A percentile compares a stretch with the other conserved stretches of the same genome.
Evolutionary conservation across 1,284 basidiomycete species (phyloP).

Genomic region (Volvariella volvacea): DNA sequence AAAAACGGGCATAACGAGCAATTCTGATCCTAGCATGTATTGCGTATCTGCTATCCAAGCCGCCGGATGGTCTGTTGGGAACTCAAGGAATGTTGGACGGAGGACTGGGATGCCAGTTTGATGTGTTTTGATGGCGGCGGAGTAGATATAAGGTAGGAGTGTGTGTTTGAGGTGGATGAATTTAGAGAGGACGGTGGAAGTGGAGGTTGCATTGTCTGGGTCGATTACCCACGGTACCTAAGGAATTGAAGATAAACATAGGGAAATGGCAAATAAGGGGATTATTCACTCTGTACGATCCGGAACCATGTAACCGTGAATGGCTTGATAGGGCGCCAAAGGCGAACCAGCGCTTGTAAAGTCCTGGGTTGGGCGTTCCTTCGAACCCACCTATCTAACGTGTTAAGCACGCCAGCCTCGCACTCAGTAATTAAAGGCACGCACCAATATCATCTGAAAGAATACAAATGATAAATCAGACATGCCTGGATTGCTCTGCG

Average conservation of each 20-base stretch:
- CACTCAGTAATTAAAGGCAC: conserved; percentile 14
- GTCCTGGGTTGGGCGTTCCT: conserved; percentile 45
- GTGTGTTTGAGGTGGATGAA: conserved; percentile 49
- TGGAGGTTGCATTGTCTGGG: conserved; percentile 46
- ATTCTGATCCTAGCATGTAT: conserved; percentile 49
- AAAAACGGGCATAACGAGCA: conserved; percentile 56
- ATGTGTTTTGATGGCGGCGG: conserved; percentile 43
- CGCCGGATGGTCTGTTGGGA: conserved; percentile 42
- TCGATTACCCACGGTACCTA: conserved; percentile 27
- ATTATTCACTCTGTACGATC: conserved; percentile 50
- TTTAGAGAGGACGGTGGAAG: conserved; percentile 33
- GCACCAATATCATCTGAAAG: conserved; percentile 45
- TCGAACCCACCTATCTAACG: conserved; percentile 23
- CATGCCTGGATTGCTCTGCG: background rate
- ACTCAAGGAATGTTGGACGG: conserved; percentile 55
- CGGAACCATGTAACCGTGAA: conserved; percentile 51
- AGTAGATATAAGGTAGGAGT: conserved; percentile 56
- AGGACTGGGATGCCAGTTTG: conserved; percentile 47
- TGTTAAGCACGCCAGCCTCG: background rate
- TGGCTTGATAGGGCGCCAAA: conserved; percentile 48
- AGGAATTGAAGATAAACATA: background rate
- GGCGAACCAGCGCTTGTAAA: conserved; percentile 58
- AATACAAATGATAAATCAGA: background rate
- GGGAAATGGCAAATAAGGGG: background rate
- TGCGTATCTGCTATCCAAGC: conserved; percentile 45